Base-by-base conservation (phyloP, 179 eudicot species). In the Beta lomatogona region DNA sequence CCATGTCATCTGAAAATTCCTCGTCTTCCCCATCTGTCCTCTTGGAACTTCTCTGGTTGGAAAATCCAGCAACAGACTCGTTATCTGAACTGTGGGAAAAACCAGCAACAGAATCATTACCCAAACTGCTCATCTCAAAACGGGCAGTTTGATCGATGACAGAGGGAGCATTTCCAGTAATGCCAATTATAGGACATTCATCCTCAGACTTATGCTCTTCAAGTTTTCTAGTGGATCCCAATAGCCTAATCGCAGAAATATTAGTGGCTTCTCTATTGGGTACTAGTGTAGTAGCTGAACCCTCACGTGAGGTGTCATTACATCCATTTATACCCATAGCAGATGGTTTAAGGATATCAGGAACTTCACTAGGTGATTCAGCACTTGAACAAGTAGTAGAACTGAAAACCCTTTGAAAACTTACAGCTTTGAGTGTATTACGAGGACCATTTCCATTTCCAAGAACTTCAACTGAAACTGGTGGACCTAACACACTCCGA, bases 381-480 rank as follows among this genome's bases (percentile, higher is more conserved):
- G 41, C 83, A 65, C 68, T 76, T 53, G 69, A 25, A 50, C 86
- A 28, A 28, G 31, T 48, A 65, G 79, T 55, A 65, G 48, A 71
- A 7, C 45, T 71, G 73, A 4, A 59, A 59, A 14, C 18, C 64
- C 22, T 19, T 59, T 28, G 80, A 77, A 22, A 15, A 21, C 61
- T 57, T 55, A 77, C 67, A 68, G 21, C 48, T 76, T 57, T 21
- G 45, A 46, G 53, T 58, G 76, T 75, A 45, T 74, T 80, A 77
- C 79, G 50, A 75, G 31, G n/a, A 59, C 31, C 71, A 65, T 25
- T 48, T 21, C 58, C 82, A 64, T 82, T 80, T 55, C 21, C 77
- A 21, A 21, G n/a, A 85, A 68, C 78, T 75, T 83, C 83, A 86
- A 76, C 73, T 45, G 79, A 75, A 73, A 41, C 83, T 44, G 87